Conservation (phyloP, 139 green algal species). For the Penium margaritaceum region DNA sequence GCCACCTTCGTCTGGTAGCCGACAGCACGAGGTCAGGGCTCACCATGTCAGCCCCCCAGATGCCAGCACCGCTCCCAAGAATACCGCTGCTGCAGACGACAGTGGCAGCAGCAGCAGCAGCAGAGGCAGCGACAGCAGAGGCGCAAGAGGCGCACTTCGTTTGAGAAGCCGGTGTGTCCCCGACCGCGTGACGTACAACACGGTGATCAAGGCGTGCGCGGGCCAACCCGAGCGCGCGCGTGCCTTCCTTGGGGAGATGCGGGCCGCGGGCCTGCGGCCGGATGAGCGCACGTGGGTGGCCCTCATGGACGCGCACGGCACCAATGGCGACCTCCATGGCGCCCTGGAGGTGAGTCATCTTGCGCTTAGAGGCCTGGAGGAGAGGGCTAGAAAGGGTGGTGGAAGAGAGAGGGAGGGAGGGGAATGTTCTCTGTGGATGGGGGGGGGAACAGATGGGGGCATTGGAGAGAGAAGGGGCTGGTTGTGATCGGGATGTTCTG, state of each 20-base stretch:
- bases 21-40: too few relatives aligned
- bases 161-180: not conserved
- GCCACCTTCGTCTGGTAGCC: not conserved
- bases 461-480: too few relatives aligned
- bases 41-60: too few relatives aligned
- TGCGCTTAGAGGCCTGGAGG: too few relatives aligned
- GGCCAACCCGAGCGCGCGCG: slow-evolving; percentile 8
- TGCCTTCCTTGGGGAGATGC: slow-evolving; percentile 34
- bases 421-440: too few relatives aligned
- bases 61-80: not conserved
- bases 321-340: not conserved
- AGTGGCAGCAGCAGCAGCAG: not conserved
- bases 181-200: slow-evolving; percentile 39
- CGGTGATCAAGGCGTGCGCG: slow-evolving; percentile 35
- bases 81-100: not conserved
- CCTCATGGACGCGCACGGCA: slow-evolving; percentile 29
- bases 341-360: slow-evolving; percentile 19
- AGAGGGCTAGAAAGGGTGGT: too few relatives aligned
- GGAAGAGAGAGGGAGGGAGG: too few relatives aligned
- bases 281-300: slow-evolving; percentile 23
- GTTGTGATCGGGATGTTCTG: too few relatives aligned
- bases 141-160: not conserved
- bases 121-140: not conserved
- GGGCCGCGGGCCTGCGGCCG: not conserved
- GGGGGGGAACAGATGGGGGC: too few relatives aligned